Evolutionary conservation across 116 monocot species (phyloP).

Genomic region (Phalaenopsis hybrid): DNA sequence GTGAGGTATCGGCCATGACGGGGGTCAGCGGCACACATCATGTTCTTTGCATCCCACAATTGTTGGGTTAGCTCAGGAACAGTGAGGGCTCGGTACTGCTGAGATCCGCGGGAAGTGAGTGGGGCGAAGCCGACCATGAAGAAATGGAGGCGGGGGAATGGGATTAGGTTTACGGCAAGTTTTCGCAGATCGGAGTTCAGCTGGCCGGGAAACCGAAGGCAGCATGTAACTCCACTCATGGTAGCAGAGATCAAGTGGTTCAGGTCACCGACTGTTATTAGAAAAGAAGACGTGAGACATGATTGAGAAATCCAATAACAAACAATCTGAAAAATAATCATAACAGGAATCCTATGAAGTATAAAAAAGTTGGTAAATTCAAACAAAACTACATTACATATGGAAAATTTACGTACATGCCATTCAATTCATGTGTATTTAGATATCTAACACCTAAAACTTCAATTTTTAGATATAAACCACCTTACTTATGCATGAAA

Average conservation of each 20-base stretch:
- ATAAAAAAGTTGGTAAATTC: too few relatives aligned
- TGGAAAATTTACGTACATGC: too few relatives aligned
- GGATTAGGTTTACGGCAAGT: constrained; percentile 83
- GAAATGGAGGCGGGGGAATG: constrained; percentile 73
- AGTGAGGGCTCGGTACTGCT: constrained; percentile 59
- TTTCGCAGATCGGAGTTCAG: constrained; percentile 91
- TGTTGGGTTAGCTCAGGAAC: constrained; percentile 66
- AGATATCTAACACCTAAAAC: too few relatives aligned
- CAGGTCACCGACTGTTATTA: constrained; percentile 53
- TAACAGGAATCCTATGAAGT: background rate
- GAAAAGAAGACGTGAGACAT: too few relatives aligned
- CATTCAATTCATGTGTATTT: too few relatives aligned
- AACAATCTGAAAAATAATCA: background rate
- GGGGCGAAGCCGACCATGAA: constrained; percentile 91
- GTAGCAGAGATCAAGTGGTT: constrained; percentile 79
- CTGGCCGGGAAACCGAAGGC: constrained; percentile 86
- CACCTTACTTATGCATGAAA: too few relatives aligned
- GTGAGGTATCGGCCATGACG: constrained; percentile 65
- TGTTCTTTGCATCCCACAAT: constrained; percentile 80
- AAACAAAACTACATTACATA: too few relatives aligned
- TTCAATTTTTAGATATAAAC: too few relatives aligned
- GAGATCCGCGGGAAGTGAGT: constrained; percentile 63
- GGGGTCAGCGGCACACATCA: constrained; percentile 75
- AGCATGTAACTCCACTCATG: constrained; percentile 82
- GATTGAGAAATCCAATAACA: too few relatives aligned